These are phyloP conservation scores for Tephrocybe sp. DNA, from an alignment of 768 basidiomycete genomes.

Conservation along the genomic window DNA sequence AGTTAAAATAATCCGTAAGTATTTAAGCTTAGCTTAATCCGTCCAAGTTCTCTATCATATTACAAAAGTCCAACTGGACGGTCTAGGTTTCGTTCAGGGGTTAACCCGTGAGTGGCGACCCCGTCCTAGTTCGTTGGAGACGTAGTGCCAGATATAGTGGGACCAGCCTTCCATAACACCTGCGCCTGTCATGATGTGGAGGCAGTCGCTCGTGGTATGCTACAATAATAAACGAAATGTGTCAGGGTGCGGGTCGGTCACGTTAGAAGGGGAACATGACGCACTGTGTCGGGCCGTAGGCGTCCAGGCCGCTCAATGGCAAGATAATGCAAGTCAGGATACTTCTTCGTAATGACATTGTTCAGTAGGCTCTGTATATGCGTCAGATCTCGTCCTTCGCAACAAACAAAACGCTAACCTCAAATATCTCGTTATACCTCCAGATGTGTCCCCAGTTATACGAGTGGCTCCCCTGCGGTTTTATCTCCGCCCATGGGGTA, in stretches of 20 bases:
- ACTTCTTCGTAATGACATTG: conserved; percentile 27
- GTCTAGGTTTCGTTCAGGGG: neutral
- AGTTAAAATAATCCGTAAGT: conserved; percentile 4
- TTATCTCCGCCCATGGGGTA: conserved; percentile 43
- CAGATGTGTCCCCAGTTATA: conserved; percentile 67
- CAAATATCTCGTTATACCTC: conserved; percentile 55
- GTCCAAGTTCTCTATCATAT: neutral
- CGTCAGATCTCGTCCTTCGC: conserved; percentile 3
- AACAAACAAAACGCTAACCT: conserved; percentile 34
- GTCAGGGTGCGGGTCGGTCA: neutral
- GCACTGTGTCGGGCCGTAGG: conserved; percentile 62
- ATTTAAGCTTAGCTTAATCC: neutral
- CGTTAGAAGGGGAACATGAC: conserved; percentile 20
- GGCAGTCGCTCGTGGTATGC: conserved; percentile 43
- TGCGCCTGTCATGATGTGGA: conserved; percentile 46
- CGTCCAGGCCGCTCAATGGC: conserved; percentile 60
- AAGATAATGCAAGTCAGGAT: conserved; percentile 55
- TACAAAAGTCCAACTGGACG: neutral
- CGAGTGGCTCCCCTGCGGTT: conserved; percentile 44
- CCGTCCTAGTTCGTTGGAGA: conserved; percentile 25
- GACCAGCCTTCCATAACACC: conserved; percentile 51
- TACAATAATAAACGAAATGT: conserved; percentile 9
- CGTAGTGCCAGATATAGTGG: conserved; percentile 46
- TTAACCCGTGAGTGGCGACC: conserved; percentile 13
- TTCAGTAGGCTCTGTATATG: conserved; percentile 37